Conservation (phyloP, 1,284 basidiomycete genomes). For the Moesziomyces sp. region DNA sequence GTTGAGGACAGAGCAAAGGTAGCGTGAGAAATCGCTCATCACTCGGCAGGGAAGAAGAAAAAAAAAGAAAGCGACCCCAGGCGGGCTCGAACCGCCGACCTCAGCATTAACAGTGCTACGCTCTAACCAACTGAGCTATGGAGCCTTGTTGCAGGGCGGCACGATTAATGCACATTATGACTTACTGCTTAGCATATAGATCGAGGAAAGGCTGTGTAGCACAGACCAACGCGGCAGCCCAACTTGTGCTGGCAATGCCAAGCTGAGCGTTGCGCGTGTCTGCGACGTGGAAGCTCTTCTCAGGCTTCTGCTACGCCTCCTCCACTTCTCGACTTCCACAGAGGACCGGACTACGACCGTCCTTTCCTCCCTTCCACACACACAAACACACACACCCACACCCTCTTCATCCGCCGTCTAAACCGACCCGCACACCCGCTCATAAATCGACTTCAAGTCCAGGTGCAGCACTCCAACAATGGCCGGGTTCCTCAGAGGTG, state of each 20-base stretch:
- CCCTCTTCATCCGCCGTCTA: too few relatives aligned
- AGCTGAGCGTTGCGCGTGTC: not conserved
- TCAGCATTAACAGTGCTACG: constrained; percentile 60
- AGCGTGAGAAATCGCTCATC: too few relatives aligned
- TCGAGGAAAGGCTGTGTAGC: constrained; percentile 3
- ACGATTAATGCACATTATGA: too few relatives aligned
- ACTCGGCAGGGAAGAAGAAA: not conserved
- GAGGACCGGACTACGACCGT: too few relatives aligned
- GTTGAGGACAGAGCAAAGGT: too few relatives aligned
- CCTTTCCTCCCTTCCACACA: not conserved
- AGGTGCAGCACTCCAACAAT: constrained; percentile 7
- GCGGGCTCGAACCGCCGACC: constrained; percentile 59
- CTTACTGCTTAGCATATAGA: too few relatives aligned
- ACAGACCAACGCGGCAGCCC: constrained; percentile 17
- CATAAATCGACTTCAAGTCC: not conserved
- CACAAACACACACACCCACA: not conserved
- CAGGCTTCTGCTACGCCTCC: not conserved
- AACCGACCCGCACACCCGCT: not conserved
- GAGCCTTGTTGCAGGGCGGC: constrained; percentile 5
- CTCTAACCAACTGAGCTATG: constrained; percentile 60
- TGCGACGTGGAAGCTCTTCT: constrained; percentile 1
- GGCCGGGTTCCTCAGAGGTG: constrained; percentile 52
- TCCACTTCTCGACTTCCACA: not conserved
- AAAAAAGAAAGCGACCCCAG: constrained; percentile 33
- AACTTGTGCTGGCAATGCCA: not conserved